These are phyloP conservation scores for Juglanconis sp. DNA, from an alignment of 2,329 filamentous ascomycete species.

Conservation along the genomic window DNA sequence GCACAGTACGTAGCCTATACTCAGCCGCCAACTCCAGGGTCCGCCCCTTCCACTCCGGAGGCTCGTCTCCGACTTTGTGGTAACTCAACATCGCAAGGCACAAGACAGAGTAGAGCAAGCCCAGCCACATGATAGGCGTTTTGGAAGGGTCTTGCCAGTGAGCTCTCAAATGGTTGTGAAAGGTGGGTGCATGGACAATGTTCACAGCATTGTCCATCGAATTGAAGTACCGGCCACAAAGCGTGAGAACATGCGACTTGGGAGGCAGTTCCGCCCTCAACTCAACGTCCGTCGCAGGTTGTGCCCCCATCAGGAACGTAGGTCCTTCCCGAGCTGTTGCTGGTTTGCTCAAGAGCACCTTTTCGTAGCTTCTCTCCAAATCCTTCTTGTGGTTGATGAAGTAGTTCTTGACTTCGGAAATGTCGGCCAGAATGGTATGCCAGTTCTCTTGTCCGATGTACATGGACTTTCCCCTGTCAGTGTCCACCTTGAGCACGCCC, in stretches of 20 bases:
- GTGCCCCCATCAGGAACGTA: conserved; percentile 74
- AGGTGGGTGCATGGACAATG: conserved; percentile 80
- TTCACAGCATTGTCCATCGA: conserved; percentile 69
- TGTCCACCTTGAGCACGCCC: conserved; percentile 78
- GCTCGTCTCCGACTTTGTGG: conserved; percentile 75
- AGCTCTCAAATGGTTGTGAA: conserved; percentile 65
- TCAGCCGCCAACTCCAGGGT: conserved; percentile 57
- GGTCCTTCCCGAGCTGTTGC: conserved; percentile 60
- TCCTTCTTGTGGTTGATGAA: conserved; percentile 85
- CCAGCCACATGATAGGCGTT: conserved; percentile 74
- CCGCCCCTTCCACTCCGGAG: conserved; percentile 71
- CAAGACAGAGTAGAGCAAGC: conserved; percentile 72
- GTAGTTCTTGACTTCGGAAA: conserved; percentile 90
- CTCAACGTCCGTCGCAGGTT: conserved; percentile 70
- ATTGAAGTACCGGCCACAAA: conserved; percentile 89
- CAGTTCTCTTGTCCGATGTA: conserved; percentile 83
- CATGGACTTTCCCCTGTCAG: conserved; percentile 72
- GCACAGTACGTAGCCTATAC: conserved; percentile 70
- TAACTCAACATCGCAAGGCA: conserved; percentile 77
- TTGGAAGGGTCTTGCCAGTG: conserved; percentile 72
- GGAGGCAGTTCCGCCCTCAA: conserved; percentile 76
- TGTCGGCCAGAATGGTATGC: conserved; percentile 75
- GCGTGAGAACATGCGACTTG: conserved; percentile 76
- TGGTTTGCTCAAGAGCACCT: conserved; percentile 67
- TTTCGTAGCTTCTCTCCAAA: conserved; percentile 75